Base-by-base conservation (phyloP, 2,329 filamentous ascomycete species). In the Alternaria rosae region DNA sequence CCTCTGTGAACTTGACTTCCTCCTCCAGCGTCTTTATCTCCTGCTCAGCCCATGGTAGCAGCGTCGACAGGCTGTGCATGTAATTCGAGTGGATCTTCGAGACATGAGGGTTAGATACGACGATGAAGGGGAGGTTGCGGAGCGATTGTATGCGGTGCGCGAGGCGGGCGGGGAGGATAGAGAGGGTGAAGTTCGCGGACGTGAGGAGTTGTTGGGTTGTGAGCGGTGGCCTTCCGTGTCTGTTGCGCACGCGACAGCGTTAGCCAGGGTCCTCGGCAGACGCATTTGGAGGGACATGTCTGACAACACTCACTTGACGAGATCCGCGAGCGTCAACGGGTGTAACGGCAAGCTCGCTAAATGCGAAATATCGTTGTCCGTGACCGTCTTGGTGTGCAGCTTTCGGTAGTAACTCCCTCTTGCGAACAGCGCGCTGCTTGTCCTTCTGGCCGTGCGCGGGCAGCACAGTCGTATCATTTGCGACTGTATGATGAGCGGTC, bases 101-200 rank as follows among this genome's bases (percentile, higher is more conserved):
- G 70, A 99, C 93, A 77, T 97, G 93, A 1, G 93, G 92, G 77
- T 99, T 98, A n/a, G 94, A 94, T 25, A 99, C 95, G 57, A 99
- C 94, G 67, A 99, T 98, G 80, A 94, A 99, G 0, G 95, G 95
- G 9, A 99, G 88, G 77, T 97, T 97, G 66, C 94, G 91, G 17
- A 99, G 85, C 44, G 93, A 93, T 78, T 97, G 92, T 67, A 99
- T 97, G 59, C 95, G 92, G 78, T 96, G 93, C 25, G 95, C 95
- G 25, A 99, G 89, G 38, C 95, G 92, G 52, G 95, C 92, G 13
- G 95, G 95, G 10, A 98, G 89, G 55, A 97, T 91, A 26, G 91
- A 92, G 68, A 98, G 90, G 12, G 95, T 97, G 82, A 98, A 98
- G 82, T 97, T 97, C 65, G 95, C 95, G 2, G 94, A 97, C 38